These are phyloP conservation scores for Fusarium sarcochroum DNA, from an alignment of 2,329 filamentous ascomycete species.

Conservation along the genomic window DNA sequence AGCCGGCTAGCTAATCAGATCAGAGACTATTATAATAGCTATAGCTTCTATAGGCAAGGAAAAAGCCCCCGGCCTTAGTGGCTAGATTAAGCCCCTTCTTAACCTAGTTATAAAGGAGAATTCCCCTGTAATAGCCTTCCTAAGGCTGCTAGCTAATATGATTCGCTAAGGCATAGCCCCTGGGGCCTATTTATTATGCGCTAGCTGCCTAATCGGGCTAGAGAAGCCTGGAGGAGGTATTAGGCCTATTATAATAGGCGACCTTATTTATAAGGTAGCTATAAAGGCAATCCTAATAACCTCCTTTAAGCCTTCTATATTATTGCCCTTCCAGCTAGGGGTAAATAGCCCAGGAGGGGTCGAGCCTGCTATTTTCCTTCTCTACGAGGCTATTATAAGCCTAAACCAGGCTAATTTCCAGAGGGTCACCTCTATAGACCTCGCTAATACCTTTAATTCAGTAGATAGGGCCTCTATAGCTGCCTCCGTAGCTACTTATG, in stretches of 20 bases:
- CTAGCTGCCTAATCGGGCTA: slow-evolving; percentile 1
- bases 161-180: neutral
- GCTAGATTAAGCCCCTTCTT: slow-evolving; percentile 6
- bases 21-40: neutral
- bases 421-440: neutral
- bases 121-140: neutral
- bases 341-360: neutral
- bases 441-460: neutral
- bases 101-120: neutral
- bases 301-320: neutral
- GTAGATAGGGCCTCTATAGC: neutral
- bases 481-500: neutral
- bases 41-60: slow-evolving; percentile 10
- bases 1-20: neutral
- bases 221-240: neutral
- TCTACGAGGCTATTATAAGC: neutral
- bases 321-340: neutral
- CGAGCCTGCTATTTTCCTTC: neutral
- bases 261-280: neutral
- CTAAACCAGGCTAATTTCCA: neutral
- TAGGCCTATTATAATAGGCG: neutral
- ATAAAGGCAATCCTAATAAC: neutral
- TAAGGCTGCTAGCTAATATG: slow-evolving; percentile 7
- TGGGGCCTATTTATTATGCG: neutral
- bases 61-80: slow-evolving; percentile 5